These are phyloP conservation scores for Geotrichum siamense DNA, from an alignment of 1,139 yeast species.

Conservation along the genomic window DNA sequence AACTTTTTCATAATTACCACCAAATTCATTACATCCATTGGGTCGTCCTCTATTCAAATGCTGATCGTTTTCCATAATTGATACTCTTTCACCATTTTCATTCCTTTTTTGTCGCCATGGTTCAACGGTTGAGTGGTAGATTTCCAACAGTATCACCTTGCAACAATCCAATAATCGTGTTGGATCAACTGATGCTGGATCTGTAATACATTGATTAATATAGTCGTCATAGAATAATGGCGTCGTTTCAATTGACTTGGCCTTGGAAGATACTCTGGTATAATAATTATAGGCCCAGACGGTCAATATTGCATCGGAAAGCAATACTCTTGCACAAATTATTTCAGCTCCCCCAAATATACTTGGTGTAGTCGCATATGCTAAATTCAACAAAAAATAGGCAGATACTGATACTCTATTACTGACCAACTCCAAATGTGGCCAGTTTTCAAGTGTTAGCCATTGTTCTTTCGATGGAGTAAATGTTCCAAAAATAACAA, in stretches of 20 bases:
- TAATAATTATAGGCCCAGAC: slow-evolving; percentile 12
- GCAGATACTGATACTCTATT: slow-evolving; percentile 2
- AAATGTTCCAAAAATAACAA: slow-evolving; percentile 12
- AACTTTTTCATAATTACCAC: too few species aligned
- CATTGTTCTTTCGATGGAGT: not conserved
- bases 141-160: not conserved
- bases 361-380: slow-evolving; percentile 1
- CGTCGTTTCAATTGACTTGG: too few species aligned
- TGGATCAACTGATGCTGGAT: slow-evolving; percentile 5
- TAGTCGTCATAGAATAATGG: too few species aligned
- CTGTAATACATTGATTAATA: slow-evolving; percentile 4
- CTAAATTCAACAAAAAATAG: slow-evolving; percentile 4
- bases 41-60: too few species aligned
- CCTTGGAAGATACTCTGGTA: not conserved
- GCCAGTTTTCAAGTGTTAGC: slow-evolving; percentile 2
- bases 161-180: not conserved
- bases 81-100: too few species aligned
- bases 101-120: not conserved
- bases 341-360: slow-evolving; percentile 8
- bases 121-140: not conserved
- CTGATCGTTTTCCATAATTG: too few species aligned
- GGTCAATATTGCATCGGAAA: slow-evolving; percentile 1
- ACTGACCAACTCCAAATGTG: slow-evolving; percentile 1
- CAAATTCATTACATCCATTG: too few species aligned
- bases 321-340: slow-evolving; percentile 7